Evolutionary conservation across 768 basidiomycete genomes (phyloP), one percentile per base, ranked within the genome.

Genomic region (Rhodotorula kratochvilovae): DNA sequence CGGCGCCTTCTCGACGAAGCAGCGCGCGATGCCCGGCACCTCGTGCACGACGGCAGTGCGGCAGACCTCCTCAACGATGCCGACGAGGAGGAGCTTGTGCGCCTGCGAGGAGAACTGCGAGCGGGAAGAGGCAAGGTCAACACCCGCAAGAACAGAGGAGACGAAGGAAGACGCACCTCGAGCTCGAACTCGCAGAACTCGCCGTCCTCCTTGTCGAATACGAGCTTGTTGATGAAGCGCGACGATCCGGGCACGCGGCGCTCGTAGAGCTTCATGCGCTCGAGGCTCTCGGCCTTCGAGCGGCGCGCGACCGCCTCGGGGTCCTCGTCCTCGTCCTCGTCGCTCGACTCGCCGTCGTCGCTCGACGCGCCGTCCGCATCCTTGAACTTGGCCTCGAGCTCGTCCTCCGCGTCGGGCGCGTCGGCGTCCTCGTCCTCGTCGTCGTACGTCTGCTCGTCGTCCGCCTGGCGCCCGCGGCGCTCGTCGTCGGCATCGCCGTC

Each of bases 11-110:
- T 83, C 82, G 75, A 87, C 86, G 84, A 94, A 91, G 81, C 92
- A 95, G 63, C 94, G 88, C 7, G 85, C 85, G 78, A 99, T 95
- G 25, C 89, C 88, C 11, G 89, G 86, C 64, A 98, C 91, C 80
- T 97, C 90, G 63, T 92, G 90, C 67, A 99, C 83, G 74, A 98
- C 84, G 4, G 92, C 90, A 63, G 86, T 86, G 56, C 87, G 84
- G 80, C 94, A 97, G 19, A 88, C 86, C 64, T 88, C 85, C 80
- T 98, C 96, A 67, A 98, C 85, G 71, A 99, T 87, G 58, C 93
- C 95, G 59, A 98, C 92, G 54, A 99, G 85, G 31, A 99, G 84
- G 45, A 99, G 84, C 81, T 98, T 98, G 19, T 93, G 93, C 79
- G 92, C 88, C 76, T 90, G 87, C 55, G 89, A 86, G 19, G 85